Base-by-base conservation (phyloP, 2,329 filamentous ascomycete species). In the Didymellaceae sp. region DNA sequence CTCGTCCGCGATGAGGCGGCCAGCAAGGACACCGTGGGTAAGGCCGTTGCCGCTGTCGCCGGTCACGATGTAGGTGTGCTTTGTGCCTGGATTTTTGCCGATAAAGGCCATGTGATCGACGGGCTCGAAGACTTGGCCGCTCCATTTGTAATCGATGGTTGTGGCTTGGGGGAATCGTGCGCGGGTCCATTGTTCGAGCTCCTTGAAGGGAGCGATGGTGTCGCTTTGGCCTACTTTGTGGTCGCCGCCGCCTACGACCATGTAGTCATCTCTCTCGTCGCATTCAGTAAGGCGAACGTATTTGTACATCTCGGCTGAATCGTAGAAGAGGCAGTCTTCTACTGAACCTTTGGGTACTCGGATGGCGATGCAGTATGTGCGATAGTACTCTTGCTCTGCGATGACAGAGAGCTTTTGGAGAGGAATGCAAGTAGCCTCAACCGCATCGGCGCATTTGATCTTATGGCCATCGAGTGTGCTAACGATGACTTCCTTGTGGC, bases 11-110 rank as follows among this genome's bases (percentile, higher is more conserved):
- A 85, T 77, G 42, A 85, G 67, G 30, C 69, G 71, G 0, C 80
- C 78, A 0, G 80, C 81, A 6, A 85, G 58, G 0, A 82, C 79
- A 11, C 80, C 81, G 42, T 84, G 79, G 0, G 82, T 85, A 8
- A 85, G 68, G 0, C 82, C 81, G 53, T 85, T 81, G 1, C 82
- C 82, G 2, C 78, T 82, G 58, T 85, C 82, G 1, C 82, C 82
- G 0, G 81, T 85, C 6, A 82, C 71, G 31, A 85, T 75, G 53
- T 79, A 85, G 2, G 78, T 77, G 59, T 78, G 77, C 28, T 79
- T 75, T 10, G 66, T 73, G 10, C 80, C 80, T 43, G 80, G 78
- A 58, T 84, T 83, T 55, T 76, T 77, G 21, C 82, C 82, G 39
- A 84, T 82, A 52, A 80, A 84, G 0, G 75, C 81, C 73, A 84